Conservation (phyloP, 768 basidiomycete genomes). For the Cyclocybe cylindracea region DNA sequence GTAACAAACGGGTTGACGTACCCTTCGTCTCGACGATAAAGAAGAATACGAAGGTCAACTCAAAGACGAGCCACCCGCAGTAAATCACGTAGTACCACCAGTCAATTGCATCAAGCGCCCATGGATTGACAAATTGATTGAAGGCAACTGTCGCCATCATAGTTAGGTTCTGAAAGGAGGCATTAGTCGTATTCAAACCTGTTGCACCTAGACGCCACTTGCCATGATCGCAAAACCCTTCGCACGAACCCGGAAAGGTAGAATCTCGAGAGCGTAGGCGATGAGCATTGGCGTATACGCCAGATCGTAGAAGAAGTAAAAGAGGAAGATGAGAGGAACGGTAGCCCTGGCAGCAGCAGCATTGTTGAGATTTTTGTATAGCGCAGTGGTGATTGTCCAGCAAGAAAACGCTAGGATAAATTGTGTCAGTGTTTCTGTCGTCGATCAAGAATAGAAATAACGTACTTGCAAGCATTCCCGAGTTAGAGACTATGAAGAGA, state of each 20-base stretch:
- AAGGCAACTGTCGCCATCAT: conserved; percentile 71
- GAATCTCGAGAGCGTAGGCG: conserved; percentile 69
- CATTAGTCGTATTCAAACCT: not conserved
- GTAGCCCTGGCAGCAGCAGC: conserved; percentile 53
- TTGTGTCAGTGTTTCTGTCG: not conserved
- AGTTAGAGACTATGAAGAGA: conserved; percentile 65
- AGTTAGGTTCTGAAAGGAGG: conserved; percentile 49
- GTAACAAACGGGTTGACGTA: conserved; percentile 17
- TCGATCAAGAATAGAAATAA: not conserved
- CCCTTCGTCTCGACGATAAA: conserved; percentile 68
- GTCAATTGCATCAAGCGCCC: conserved; percentile 59
- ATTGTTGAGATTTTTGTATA: conserved; percentile 41
- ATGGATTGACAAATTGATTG: conserved; percentile 80
- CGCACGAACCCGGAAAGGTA: conserved; percentile 79
- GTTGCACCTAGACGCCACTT: conserved; percentile 7
- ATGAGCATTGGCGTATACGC: conserved; percentile 77
- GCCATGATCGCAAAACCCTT: conserved; percentile 81
- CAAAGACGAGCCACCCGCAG: conserved; percentile 64
- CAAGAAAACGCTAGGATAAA: conserved; percentile 44
- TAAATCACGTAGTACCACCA: conserved; percentile 67
- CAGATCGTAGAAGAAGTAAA: conserved; percentile 59
- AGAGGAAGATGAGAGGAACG: conserved; percentile 66
- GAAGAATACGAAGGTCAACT: conserved; percentile 54
- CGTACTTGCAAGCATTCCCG: conserved; percentile 55
- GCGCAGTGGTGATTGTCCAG: conserved; percentile 55